These are phyloP conservation scores for Vickermania ingenoplastis DNA, from an alignment of 208 protist genomes.

Conservation along the genomic window DNA sequence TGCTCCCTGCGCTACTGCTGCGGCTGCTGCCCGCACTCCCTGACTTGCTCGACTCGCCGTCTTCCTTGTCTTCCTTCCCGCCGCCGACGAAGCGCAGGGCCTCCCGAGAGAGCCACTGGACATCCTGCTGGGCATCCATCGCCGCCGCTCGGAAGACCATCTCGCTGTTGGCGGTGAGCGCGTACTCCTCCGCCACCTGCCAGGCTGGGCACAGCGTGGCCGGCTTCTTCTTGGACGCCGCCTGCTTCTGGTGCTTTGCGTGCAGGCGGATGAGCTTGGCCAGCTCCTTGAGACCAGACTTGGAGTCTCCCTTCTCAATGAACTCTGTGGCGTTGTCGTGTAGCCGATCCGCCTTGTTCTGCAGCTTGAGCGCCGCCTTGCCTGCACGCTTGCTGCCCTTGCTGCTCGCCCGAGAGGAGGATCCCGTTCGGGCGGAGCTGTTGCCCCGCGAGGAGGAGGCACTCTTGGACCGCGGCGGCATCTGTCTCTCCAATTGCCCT, in stretches of 20 bases:
- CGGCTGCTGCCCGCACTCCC: neutral
- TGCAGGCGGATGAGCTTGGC: slow-evolving; percentile 1
- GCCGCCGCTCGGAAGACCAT: slow-evolving; percentile 34
- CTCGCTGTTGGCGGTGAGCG: slow-evolving; percentile 41
- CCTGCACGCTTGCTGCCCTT: neutral
- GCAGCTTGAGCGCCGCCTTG: neutral
- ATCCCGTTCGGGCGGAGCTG: neutral
- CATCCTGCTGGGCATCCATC: slow-evolving; percentile 26
- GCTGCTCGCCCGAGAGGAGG: neutral
- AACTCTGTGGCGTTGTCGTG: slow-evolving; percentile 4
- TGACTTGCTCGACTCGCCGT: neutral
- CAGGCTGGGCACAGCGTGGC: slow-evolving; percentile 8
- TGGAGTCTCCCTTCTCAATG: slow-evolving; percentile 11
- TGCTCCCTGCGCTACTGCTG: slow-evolving; percentile 7
- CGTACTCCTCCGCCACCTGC: slow-evolving; percentile 33
- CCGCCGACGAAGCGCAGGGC: slow-evolving; percentile 26
- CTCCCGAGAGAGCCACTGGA: slow-evolving; percentile 32
- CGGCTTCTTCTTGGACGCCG: slow-evolving; percentile 3
- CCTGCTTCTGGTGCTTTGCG: slow-evolving; percentile 7
- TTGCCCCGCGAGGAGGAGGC: neutral
- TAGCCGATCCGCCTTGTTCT: neutral
- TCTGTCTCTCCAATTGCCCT: too few relatives aligned
- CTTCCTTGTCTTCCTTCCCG: slow-evolving; percentile 2
- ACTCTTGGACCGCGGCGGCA: neutral
- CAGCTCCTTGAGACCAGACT: slow-evolving; percentile 12